Base-by-base conservation (phyloP, 129 eudicot genomes). In the Logfia minima region DNA sequence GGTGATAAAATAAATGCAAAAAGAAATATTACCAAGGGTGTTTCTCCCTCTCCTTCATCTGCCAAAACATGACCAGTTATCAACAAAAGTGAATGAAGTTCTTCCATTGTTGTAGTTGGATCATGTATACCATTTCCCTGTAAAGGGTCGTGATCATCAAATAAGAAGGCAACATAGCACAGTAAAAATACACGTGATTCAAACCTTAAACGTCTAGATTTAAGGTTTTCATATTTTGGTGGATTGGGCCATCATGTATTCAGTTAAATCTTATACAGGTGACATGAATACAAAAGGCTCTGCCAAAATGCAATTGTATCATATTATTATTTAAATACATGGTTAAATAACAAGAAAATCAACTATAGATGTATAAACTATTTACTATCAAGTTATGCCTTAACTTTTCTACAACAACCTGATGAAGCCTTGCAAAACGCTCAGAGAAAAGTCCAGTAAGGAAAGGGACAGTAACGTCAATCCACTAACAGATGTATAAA, bases 11-110 rank as follows among this genome's bases (percentile, higher is more conserved):
- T 43, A 76, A 51, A 26, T 51, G 29, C 68, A 43, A 35, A 72
- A 7, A 35, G 34, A n/a, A 35, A 39, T 39, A 41, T 19, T 77
- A 94, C 99, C 96, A 82, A 71, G 10, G 99, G 99, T 23, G 89
- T 86, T 85, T 94, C 99, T 68, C 99, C 99, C 81, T 83, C 93
- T 76, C 97, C 97, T 84, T 94, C 99, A 72, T 94, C 99, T 53
- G 99, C 96, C 78, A 94, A 85, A 72, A 91, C 94, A 77, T 94
- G 99, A 79, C 99, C 99, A 74, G 89, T 75, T 75, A 94, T 82
- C 74, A 94, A 80, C 82, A 94, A 75, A 24, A 94, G 94, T 28
- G 99, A 91, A 84, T 89, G 89, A 71, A 94, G 90, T 84, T 94
- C 99, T 81, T 94, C 99, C 92, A 94, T 80, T 59, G 88, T 89